A percentile compares a stretch with the other conserved stretches of the same genome.
Evolutionary conservation across 2,329 filamentous ascomycete genomes (phyloP).

Genomic region (Graphiopsis chlorocephala): DNA sequence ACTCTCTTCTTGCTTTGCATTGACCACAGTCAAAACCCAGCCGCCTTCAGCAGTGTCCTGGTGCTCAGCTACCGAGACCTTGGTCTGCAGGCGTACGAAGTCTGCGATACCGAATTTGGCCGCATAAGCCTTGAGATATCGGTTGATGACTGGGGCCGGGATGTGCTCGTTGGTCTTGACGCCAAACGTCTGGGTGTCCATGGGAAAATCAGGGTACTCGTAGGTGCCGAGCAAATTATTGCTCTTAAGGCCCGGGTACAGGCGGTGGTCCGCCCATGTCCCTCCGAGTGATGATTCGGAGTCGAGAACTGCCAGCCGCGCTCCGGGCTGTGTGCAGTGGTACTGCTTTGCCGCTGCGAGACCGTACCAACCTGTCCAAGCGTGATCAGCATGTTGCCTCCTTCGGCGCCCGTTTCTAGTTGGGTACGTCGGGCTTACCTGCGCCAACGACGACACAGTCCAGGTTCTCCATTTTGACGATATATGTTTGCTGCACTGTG

Average conservation of each 20-base stretch:
- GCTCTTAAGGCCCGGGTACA: conserved; percentile 67
- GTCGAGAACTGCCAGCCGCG: conserved; percentile 39
- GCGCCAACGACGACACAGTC: conserved; percentile 14
- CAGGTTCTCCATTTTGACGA: conserved; percentile 5
- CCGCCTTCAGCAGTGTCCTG: conserved; percentile 40
- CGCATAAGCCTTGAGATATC: conserved; percentile 57
- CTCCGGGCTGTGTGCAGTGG: conserved; percentile 11
- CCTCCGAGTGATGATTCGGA: conserved; percentile 53
- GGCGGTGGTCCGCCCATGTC: conserved; percentile 64
- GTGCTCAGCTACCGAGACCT: conserved; percentile 41
- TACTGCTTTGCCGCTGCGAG: conserved; percentile 14
- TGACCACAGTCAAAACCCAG: conserved; percentile 16
- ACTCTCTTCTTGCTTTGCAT: not conserved
- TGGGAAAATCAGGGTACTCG: conserved; percentile 73
- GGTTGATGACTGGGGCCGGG: conserved; percentile 54
- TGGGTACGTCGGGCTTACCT: not conserved
- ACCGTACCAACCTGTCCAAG: conserved; percentile 15
- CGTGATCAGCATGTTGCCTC: conserved; percentile 1
- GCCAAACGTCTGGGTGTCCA: conserved; percentile 48
- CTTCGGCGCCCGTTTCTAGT: not conserved
- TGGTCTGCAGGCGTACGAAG: conserved; percentile 51
- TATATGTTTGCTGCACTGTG: not conserved
- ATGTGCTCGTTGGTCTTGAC: conserved; percentile 57
- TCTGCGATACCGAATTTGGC: conserved; percentile 51
- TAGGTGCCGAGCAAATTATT: conserved; percentile 74